A percentile compares a stretch with the other conserved stretches of the same genome.
phyloP scores from a whole-genome alignment of 495 filamentous ascomycete genomes.

The Delitschia confertaspora region DNA sequence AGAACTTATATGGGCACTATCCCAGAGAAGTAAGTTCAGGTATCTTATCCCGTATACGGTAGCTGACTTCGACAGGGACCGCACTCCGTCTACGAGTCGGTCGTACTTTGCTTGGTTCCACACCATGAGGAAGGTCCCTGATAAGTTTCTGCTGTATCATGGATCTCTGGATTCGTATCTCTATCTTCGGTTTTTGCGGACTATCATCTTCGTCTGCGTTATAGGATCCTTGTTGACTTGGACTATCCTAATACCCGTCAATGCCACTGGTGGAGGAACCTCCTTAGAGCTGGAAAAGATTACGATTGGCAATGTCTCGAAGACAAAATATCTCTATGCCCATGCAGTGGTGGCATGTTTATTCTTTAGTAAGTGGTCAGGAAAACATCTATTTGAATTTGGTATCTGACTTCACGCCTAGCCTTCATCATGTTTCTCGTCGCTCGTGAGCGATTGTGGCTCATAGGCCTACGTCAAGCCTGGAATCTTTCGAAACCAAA shows the following conservation, averaged over 20 bases:
- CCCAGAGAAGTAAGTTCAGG: constrained; percentile 21
- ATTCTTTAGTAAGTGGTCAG: constrained; percentile 46
- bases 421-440: constrained; percentile 59
- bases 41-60: background rate
- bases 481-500: constrained; percentile 63
- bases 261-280: constrained; percentile 60
- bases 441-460: constrained; percentile 58
- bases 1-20: constrained; percentile 68
- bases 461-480: constrained; percentile 60
- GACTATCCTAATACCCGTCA: constrained; percentile 79
- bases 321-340: constrained; percentile 49
- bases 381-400: constrained; percentile 4
- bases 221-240: constrained; percentile 74
- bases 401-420: constrained; percentile 25
- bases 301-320: constrained; percentile 57
- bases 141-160: constrained; percentile 55
- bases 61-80: constrained; percentile 16
- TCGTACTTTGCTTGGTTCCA: constrained; percentile 55
- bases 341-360: constrained; percentile 49
- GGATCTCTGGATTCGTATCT: constrained; percentile 74
- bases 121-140: constrained; percentile 51
- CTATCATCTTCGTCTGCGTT: constrained; percentile 61
- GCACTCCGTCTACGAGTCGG: constrained; percentile 17
- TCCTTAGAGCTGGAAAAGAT: constrained; percentile 53
- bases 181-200: constrained; percentile 75